Evolutionary conservation across 2,329 filamentous ascomycete species (phyloP).

Genomic region (Aspergillus sclerotialis): DNA sequence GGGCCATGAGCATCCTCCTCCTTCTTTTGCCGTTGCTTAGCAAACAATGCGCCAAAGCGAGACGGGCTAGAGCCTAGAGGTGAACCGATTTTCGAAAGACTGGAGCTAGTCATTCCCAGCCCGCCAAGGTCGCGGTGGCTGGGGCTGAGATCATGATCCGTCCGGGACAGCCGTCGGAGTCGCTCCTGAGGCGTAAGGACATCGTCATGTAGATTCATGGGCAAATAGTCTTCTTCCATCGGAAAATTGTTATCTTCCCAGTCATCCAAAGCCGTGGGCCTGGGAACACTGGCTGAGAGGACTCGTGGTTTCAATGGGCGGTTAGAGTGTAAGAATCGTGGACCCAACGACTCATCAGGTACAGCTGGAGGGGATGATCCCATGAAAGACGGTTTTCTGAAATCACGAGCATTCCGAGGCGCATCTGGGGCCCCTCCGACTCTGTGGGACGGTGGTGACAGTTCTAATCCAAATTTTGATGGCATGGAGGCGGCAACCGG

Average conservation of each 20-base stretch:
- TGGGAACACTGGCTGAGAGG: constrained; percentile 56
- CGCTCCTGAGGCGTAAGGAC: constrained; percentile 57
- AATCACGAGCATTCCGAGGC: constrained; percentile 56
- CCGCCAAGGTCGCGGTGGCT: constrained; percentile 44
- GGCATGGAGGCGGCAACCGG: constrained; percentile 90
- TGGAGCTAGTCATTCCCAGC: constrained; percentile 43
- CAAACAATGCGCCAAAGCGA: constrained; percentile 55
- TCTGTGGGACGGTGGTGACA: constrained; percentile 66
- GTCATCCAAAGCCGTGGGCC: constrained; percentile 46
- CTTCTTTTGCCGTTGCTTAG: constrained; percentile 45
- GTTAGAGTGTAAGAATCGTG: constrained; percentile 58
- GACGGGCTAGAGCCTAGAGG: constrained; percentile 55
- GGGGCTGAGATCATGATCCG: constrained; percentile 45
- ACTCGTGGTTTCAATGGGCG: constrained; percentile 54
- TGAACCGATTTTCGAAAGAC: constrained; percentile 46
- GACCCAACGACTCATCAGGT: constrained; percentile 61
- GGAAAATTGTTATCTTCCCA: constrained; percentile 60
- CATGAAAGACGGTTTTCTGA: constrained; percentile 46
- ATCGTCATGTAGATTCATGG: constrained; percentile 59
- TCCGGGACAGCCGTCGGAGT: constrained; percentile 53
- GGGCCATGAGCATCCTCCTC: constrained; percentile 43
- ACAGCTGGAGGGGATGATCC: constrained; percentile 55
- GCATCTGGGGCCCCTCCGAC: constrained; percentile 59
- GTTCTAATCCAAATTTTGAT: constrained; percentile 78
- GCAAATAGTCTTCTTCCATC: constrained; percentile 85